These are phyloP conservation scores for Suillus sp. DNA, from an alignment of 768 basidiomycete species.

Conservation along the genomic window DNA sequence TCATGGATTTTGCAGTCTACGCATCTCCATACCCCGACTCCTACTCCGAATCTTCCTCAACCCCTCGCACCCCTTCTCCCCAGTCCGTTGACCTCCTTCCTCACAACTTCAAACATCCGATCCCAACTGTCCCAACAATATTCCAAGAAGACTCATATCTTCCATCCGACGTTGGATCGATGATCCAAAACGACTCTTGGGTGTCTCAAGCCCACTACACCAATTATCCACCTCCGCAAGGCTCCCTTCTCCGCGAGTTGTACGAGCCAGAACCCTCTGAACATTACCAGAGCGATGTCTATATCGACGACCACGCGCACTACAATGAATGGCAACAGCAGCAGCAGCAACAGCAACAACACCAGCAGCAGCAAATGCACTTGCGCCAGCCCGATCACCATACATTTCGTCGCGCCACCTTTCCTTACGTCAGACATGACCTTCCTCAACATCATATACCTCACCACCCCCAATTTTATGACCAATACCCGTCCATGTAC, in stretches of 20 bases:
- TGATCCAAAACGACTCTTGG: constrained; percentile 44
- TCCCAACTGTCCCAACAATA: constrained; percentile 52
- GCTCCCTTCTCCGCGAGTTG: constrained; percentile 69
- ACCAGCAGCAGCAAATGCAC: constrained; percentile 21
- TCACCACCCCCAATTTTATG: constrained; percentile 36
- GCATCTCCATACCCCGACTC: constrained; percentile 32
- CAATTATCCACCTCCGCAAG: constrained; percentile 38
- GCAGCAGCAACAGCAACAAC: constrained; percentile 36
- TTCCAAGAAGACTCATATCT: constrained; percentile 41
- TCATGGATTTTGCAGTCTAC: constrained; percentile 64
- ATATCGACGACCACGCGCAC: constrained; percentile 39
- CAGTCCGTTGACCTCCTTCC: constrained; percentile 40
- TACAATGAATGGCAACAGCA: constrained; percentile 41
- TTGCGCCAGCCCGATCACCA: constrained; percentile 43
- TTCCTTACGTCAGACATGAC: constrained; percentile 78
- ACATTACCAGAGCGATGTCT: constrained; percentile 35
- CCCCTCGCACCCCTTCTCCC: constrained; percentile 76
- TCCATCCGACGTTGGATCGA: constrained; percentile 37
- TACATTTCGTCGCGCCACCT: constrained; percentile 65
- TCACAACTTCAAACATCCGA: constrained; percentile 42
- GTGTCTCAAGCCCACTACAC: constrained; percentile 39
- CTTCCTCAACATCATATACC: constrained; percentile 40
- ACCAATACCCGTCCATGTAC: constrained; percentile 40
- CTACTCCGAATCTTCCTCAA: constrained; percentile 67
- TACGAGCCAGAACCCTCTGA: constrained; percentile 62